A percentile compares a stretch with the other conserved stretches of the same genome.
Evolutionary conservation across 2,329 filamentous ascomycete genomes (phyloP).

Genomic region (Cercospora sp.): DNA sequence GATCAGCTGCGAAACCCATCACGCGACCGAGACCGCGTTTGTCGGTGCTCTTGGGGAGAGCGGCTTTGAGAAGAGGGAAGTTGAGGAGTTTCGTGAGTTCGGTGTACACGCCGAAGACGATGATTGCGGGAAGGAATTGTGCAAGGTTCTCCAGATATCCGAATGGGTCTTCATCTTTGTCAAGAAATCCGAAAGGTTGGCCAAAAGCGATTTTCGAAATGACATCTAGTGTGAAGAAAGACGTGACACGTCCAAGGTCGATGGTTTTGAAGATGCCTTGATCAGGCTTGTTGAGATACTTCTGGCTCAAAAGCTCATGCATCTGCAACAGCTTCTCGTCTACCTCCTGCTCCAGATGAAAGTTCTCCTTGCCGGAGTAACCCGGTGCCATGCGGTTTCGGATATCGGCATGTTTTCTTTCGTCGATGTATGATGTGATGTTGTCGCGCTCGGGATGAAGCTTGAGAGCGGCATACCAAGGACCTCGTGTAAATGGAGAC

Average conservation of each 20-base stretch:
- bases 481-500: constrained; percentile 39
- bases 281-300: constrained; percentile 39
- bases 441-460: constrained; percentile 44
- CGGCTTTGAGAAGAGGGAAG: constrained; percentile 44
- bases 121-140: constrained; percentile 47
- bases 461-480: constrained; percentile 42
- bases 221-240: constrained; percentile 46
- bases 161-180: constrained; percentile 51
- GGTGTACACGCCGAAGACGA: constrained; percentile 47
- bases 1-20: constrained; percentile 48
- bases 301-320: constrained; percentile 37
- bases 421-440: constrained; percentile 43
- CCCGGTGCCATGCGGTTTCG: constrained; percentile 41
- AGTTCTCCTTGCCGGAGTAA: constrained; percentile 45
- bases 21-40: constrained; percentile 43
- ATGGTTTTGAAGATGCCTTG: constrained; percentile 36
- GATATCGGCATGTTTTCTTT: constrained; percentile 42
- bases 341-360: constrained; percentile 40
- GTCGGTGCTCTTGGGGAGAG: constrained; percentile 52
- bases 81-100: constrained; percentile 46
- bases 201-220: constrained; percentile 46
- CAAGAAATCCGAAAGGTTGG: constrained; percentile 52
- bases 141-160: constrained; percentile 51
- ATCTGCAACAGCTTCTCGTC: constrained; percentile 40
- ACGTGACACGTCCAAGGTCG: constrained; percentile 41